Evolutionary conservation across 2,329 filamentous ascomycete species (phyloP).

Genomic region (Microcera coccophila): DNA sequence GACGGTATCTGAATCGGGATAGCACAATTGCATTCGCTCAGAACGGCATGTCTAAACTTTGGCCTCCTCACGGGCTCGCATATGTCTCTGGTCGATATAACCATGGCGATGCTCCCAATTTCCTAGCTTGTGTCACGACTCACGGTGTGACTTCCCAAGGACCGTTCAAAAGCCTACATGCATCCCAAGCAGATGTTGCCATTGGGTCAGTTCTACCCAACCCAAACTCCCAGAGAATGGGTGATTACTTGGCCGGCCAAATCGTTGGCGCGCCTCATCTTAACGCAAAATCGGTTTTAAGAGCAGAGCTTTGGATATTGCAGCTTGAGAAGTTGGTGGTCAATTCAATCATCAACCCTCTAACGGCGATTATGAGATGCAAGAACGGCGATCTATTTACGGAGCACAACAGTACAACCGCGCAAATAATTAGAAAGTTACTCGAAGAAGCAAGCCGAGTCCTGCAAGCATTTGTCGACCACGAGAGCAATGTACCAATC

Average conservation of each 20-base stretch:
- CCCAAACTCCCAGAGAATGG: constrained; percentile 8
- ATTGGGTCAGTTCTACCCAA: constrained; percentile 45
- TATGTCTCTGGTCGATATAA: constrained; percentile 43
- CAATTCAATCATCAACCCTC: constrained; percentile 76
- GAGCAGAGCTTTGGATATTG: constrained; percentile 47
- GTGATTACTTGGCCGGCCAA: constrained; percentile 39
- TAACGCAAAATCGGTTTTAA: constrained; percentile 36
- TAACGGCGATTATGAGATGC: constrained; percentile 74
- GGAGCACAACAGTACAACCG: constrained; percentile 47
- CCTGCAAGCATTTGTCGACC: constrained; percentile 63
- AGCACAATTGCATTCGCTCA: constrained; percentile 82
- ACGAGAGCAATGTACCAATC: constrained; percentile 46
- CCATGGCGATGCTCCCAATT: constrained; percentile 52
- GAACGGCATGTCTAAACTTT: constrained; percentile 75
- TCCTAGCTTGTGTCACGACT: constrained; percentile 63
- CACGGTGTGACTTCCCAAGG: constrained; percentile 53
- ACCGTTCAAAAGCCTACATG: constrained; percentile 50
- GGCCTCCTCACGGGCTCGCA: constrained; percentile 47
- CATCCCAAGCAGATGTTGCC: constrained; percentile 45
- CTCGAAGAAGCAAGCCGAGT: constrained; percentile 71
- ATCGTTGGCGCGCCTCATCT: constrained; percentile 44
- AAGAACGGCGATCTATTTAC: constrained; percentile 74
- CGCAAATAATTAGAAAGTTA: constrained; percentile 62
- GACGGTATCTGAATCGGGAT: constrained; percentile 55
- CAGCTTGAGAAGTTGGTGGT: constrained; percentile 85